Percentiles rank a stretch among this genome's conserved stretches.
These are phyloP conservation scores for Phlebiopsis flavidoalba DNA, from an alignment of 768 basidiomycete species.

Conservation along the genomic window DNA sequence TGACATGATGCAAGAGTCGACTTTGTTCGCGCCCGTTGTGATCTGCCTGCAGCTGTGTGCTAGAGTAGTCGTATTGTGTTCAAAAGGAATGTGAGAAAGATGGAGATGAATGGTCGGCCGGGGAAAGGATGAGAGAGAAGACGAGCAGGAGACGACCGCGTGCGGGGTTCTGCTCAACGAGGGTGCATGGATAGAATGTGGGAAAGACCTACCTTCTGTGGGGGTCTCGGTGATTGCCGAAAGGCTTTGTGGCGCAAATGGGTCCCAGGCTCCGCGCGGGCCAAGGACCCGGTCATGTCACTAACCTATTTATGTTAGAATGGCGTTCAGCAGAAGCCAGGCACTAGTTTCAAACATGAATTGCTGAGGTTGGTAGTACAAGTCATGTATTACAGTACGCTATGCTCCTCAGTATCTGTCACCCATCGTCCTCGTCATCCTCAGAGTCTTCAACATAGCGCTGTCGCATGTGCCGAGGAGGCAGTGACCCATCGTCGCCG, in stretches of 20 bases:
- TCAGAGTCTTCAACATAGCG: background rate
- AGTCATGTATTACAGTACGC: too few relatives aligned
- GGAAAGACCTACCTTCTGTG: background rate
- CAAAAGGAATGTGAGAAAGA: background rate
- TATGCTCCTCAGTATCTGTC: background rate
- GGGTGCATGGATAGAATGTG: background rate
- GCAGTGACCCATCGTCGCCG: conserved; percentile 24
- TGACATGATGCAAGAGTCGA: background rate
- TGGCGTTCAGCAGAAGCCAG: too few relatives aligned
- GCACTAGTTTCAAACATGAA: too few relatives aligned
- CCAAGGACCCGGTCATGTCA: too few relatives aligned
- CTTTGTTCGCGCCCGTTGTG: background rate
- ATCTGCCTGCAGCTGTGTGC: background rate
- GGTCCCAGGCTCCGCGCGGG: background rate
- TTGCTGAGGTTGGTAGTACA: too few relatives aligned
- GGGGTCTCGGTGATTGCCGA: background rate
- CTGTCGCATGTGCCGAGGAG: conserved; percentile 2
- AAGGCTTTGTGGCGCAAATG: background rate
- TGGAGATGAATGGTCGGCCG: background rate
- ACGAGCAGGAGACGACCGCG: background rate
- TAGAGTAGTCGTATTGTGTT: background rate
- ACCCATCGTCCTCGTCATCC: background rate
- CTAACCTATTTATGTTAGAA: too few relatives aligned
- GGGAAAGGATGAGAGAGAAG: background rate
- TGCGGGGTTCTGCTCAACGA: background rate